phyloP scores from a whole-genome alignment of 2,329 filamentous ascomycete genomes.

The Ophiosphaerella narmari region DNA sequence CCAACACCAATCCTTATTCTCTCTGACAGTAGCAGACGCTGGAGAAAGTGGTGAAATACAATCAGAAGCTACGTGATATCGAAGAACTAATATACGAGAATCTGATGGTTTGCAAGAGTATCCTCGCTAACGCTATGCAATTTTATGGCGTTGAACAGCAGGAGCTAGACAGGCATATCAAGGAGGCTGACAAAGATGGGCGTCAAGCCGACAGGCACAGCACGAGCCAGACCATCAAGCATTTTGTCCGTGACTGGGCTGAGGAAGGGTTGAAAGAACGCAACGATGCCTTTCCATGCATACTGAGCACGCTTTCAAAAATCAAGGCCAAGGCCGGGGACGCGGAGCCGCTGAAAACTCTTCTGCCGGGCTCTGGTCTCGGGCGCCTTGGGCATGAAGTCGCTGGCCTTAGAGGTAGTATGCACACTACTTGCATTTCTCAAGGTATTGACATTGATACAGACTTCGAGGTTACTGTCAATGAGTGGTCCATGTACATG shows the following conservation, averaged over 20 bases:
- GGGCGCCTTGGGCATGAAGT: slow-evolving; percentile 60
- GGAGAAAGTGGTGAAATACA: slow-evolving; percentile 24
- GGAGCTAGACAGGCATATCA: slow-evolving; percentile 54
- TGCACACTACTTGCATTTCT: too few species aligned
- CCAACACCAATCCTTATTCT: neutral
- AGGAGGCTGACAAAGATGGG: slow-evolving; percentile 44
- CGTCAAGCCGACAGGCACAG: slow-evolving; percentile 52
- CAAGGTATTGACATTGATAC: neutral
- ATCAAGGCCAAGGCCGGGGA: neutral
- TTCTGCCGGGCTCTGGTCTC: slow-evolving; percentile 60
- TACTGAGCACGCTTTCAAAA: slow-evolving; percentile 31
- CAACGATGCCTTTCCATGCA: slow-evolving; percentile 44
- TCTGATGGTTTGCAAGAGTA: slow-evolving; percentile 52
- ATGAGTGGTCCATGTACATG: slow-evolving; percentile 65
- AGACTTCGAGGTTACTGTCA: slow-evolving; percentile 59
- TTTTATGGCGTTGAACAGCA: slow-evolving; percentile 53
- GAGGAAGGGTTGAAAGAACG: slow-evolving; percentile 55
- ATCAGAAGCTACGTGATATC: slow-evolving; percentile 52
- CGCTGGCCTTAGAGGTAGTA: slow-evolving; percentile 47
- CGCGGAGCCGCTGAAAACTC: slow-evolving; percentile 41
- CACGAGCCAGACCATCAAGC: slow-evolving; percentile 60
- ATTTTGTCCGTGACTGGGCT: slow-evolving; percentile 63
- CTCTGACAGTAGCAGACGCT: slow-evolving; percentile 15
- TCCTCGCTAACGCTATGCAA: slow-evolving; percentile 51
- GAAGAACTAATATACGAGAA: slow-evolving; percentile 54